Conservation (phyloP, 164 flowering plant species). For the Nymphaea colorata region DNA sequence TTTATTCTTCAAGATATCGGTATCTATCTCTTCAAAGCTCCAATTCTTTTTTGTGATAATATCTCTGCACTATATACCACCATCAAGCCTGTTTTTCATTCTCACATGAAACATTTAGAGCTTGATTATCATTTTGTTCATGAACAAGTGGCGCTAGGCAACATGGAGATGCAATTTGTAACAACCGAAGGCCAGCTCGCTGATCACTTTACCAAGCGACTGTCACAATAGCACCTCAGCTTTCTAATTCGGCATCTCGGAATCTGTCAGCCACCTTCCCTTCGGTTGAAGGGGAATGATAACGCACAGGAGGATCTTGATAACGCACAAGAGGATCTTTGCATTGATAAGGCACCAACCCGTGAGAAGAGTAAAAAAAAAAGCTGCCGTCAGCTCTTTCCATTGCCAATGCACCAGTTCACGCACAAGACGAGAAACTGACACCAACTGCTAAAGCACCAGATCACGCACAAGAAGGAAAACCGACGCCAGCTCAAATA, state of each 20-base stretch:
- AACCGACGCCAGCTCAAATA: no score
- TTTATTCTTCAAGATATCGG: not conserved
- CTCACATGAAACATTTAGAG: slow-evolving; percentile 2
- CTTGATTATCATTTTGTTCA: not conserved
- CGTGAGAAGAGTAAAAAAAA: no score
- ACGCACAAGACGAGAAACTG: no score
- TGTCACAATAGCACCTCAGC: not conserved
- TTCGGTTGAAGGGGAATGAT: not conserved
- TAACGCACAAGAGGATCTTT: no score
- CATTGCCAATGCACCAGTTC: no score
- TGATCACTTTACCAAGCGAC: not conserved
- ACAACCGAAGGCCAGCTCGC: not conserved
- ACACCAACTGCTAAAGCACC: no score
- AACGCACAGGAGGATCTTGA: not conserved
- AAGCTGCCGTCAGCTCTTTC: no score
- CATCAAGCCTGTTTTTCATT: not conserved
- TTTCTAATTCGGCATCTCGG: not conserved
- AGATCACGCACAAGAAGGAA: no score
- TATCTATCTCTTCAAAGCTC: not conserved
- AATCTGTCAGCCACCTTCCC: no score
- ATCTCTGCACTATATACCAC: not conserved
- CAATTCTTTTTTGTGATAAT: not conserved
- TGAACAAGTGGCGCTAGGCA: not conserved
- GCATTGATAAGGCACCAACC: no score
- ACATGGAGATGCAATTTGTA: not conserved